Base-by-base conservation (phyloP, 352 stramenopile genomes). In the Blastocystis sp. region DNA sequence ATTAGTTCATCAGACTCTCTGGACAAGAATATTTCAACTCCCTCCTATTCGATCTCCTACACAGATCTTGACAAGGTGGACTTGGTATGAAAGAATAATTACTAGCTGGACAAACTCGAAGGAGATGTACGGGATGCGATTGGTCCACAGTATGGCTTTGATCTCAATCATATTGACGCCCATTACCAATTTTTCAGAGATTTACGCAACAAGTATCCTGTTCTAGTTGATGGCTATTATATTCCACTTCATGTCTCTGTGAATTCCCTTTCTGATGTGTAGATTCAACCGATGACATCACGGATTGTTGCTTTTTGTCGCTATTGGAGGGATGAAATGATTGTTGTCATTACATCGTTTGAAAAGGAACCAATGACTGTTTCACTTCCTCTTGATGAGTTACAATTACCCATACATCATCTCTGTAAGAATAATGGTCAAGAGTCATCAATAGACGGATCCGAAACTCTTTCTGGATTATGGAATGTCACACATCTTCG, bases 101-200 rank as follows among this genome's bases (percentile, higher is more conserved):
- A 3, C 6, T 53, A 66, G 66, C 51, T 90, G 30, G 15, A 73
- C 11, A 40, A 58, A 11, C 15, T 91, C 33, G 51, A 91, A 58
- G 76, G 40, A 2, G 57, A 90, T 11, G 24, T 80, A 17, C 53
- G 53, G 13, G 35, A 56, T 9, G 22, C 24, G 13, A 64, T 91
- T 33, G 89, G 73, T 48, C 89, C 89, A 11, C 11, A 91, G 66
- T 89, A 89, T 66, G 89, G 89, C 44, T 91, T 91, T 53, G 89
- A 91, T 77, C 76, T 90, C 27, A 24, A 22, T 17, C 56, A 64
- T 27, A 90, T 91, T 30, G 30, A 57, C n/a, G 70, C 54, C 0
- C 89, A 91, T 59, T 91, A 91, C 40, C 59, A 79, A n/a, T 88
- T 54, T 44, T 84, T 84, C 56, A 44, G 73, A 19, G 48, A 42